Evolutionary conservation across 352 stramenopile genomes (phyloP).

Genomic region (Pythium apleroticum): DNA sequence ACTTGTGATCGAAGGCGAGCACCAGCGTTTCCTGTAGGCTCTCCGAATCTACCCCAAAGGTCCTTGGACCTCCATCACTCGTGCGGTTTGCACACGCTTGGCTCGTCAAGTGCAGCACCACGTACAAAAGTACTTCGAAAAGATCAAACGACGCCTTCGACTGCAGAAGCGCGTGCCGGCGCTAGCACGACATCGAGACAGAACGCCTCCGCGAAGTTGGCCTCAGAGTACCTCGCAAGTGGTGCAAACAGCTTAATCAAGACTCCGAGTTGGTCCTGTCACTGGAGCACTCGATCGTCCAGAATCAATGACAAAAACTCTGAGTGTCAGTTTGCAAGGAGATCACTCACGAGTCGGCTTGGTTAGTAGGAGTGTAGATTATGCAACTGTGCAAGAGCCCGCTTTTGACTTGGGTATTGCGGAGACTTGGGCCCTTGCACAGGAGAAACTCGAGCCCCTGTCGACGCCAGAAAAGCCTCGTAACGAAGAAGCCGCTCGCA

Average conservation of each 20-base stretch:
- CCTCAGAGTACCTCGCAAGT: too few species aligned
- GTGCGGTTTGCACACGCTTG: constrained; percentile 34
- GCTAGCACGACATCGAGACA: too few species aligned
- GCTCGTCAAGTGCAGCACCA: constrained; percentile 67
- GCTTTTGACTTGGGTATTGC: constrained; percentile 46
- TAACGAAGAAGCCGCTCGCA: background rate
- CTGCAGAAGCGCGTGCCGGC: too few species aligned
- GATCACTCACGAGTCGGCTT: constrained; percentile 41
- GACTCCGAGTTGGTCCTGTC: too few species aligned
- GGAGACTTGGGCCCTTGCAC: constrained; percentile 20
- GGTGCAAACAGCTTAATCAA: too few species aligned
- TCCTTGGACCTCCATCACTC: constrained; percentile 35
- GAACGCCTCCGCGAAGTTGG: too few species aligned
- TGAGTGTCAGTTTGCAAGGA: constrained; percentile 58
- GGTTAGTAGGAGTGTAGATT: background rate
- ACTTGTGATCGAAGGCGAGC: constrained; percentile 40
- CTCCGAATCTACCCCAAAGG: constrained; percentile 34
- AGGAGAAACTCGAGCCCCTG: constrained; percentile 17
- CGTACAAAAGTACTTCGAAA: constrained; percentile 68
- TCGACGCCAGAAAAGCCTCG: constrained; percentile 13
- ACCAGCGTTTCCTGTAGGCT: constrained; percentile 36
- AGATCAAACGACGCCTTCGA: constrained; percentile 60
- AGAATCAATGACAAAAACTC: too few species aligned
- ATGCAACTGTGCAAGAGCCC: constrained; percentile 31
- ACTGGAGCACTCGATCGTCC: too few species aligned